Base-by-base conservation (phyloP, 2,329 filamentous ascomycete species). In the Colletotrichum musae region DNA sequence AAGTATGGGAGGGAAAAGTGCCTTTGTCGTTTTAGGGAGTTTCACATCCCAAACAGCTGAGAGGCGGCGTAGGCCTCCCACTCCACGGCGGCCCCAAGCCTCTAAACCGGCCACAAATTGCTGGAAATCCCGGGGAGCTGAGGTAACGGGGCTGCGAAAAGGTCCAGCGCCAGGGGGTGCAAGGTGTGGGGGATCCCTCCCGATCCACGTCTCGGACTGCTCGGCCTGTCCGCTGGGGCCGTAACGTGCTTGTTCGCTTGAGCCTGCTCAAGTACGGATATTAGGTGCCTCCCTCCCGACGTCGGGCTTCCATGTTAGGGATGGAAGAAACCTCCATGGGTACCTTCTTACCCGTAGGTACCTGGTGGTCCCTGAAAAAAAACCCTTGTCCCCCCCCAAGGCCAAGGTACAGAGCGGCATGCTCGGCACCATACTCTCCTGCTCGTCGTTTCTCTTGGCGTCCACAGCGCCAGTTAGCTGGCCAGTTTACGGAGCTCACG, bases 1-100 rank as follows among this genome's bases (percentile, higher is more conserved):
- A 21, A 26, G 15, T 21, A 47, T 51, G 62, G 63, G 63, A 32
- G 16, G 45, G 6, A 47, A 57, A 52, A 60, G 54, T 39, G 63
- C 56, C 56, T 70, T 48, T 61, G 67, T 57, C 51, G 67, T 67
- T 67, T 70, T 67, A 47, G 51, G 60, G 56, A 62, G 70, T 71
- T 71, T 70, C 70, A 70, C 21, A 70, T 71, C 58, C 70, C 61
- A 70, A 60, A 71, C 70, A 70, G 61, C 57, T 62, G 66, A 70
- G 61, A 57, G 50, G 50, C 67, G 48, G 50, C 52, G 50, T 61
- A 24, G 54, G 47, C 59, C 64, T 68, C 32, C 28, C 64, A 45
- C 47, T 57, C 13, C 47, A 39, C 13, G 51, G 26, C 56, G 43
- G 36, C 47, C 45, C 41, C 26, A 51, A 32, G 62, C 24, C 62